These are phyloP conservation scores for Takakia lepidozioides DNA, from an alignment of 225 moss, liverwort and hornwort genomes.

Conservation along the genomic window DNA sequence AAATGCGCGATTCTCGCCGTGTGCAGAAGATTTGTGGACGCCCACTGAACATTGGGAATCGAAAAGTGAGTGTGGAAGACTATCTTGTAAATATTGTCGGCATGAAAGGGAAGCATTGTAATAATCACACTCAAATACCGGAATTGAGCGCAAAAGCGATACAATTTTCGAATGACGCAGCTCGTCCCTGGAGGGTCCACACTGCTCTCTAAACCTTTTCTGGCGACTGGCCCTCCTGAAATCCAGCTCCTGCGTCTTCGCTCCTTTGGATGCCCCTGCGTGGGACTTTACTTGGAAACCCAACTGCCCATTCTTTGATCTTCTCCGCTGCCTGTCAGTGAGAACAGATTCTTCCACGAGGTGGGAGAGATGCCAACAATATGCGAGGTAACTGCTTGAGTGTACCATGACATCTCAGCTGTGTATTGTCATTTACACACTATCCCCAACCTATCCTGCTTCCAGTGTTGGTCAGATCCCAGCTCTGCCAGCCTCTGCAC, in stretches of 20 bases:
- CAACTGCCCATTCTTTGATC: conserved; percentile 2
- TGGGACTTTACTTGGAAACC: neutral
- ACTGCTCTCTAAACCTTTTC: conserved; percentile 46
- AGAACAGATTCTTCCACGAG: conserved; percentile 13
- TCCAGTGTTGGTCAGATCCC: no score
- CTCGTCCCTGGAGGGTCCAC: conserved; percentile 57
- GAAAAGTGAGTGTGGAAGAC: no score
- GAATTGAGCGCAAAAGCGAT: conserved; percentile 49
- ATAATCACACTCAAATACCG: conserved; percentile 3
- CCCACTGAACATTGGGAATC: no score
- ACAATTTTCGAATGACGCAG: conserved; percentile 42
- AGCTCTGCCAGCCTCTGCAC: no score
- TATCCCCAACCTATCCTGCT: no score
- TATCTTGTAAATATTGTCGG: neutral
- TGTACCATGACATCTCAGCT: conserved; percentile 41
- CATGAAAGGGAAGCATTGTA: neutral
- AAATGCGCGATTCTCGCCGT: no score
- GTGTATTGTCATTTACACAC: no score
- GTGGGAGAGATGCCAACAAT: conserved; percentile 38
- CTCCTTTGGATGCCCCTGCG: neutral
- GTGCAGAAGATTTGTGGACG: no score
- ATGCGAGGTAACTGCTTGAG: conserved; percentile 27
- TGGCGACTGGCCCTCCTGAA: conserved; percentile 21
- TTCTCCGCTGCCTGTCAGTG: no score
- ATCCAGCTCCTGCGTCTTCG: neutral